phyloP scores from a whole-genome alignment of 1,284 basidiomycete genomes.

The Pseudozyma hubeiensis region DNA sequence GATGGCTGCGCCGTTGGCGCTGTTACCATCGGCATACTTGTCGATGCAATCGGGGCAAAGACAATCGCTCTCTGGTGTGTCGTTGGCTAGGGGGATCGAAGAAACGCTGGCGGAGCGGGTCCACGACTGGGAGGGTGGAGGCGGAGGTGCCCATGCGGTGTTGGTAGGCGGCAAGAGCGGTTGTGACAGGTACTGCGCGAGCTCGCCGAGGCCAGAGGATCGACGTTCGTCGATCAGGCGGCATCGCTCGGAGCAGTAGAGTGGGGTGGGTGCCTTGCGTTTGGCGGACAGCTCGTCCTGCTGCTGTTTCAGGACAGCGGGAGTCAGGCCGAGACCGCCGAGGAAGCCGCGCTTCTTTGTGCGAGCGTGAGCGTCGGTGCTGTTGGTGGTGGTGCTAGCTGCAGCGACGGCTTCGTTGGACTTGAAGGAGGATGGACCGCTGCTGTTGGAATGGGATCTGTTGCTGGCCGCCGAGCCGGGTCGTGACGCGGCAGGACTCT shows the following conservation, averaged over 20 bases:
- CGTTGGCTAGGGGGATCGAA: constrained; percentile 26
- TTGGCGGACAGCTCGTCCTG: constrained; percentile 44
- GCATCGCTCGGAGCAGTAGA: constrained; percentile 64
- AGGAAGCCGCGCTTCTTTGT: constrained; percentile 52
- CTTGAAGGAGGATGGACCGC: constrained; percentile 45
- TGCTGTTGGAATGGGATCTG: constrained; percentile 43
- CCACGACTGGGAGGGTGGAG: constrained; percentile 15
- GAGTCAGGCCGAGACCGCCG: constrained; percentile 51
- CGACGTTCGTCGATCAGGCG: constrained; percentile 58
- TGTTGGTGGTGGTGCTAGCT: constrained; percentile 10
- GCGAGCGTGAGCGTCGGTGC: constrained; percentile 14
- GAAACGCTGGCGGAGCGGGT: constrained; percentile 32
- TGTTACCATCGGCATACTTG: constrained; percentile 48
- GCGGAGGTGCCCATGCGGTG: constrained; percentile 21
- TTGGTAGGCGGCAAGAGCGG: constrained; percentile 29
- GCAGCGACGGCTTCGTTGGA: constrained; percentile 33
- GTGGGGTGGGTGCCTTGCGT: constrained; percentile 46
- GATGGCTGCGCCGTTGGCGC: constrained; percentile 49
- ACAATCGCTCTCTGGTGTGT: constrained; percentile 60
- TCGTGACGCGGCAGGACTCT: constrained; percentile 42
- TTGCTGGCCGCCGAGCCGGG: constrained; percentile 47
- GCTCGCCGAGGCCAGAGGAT: constrained; percentile 50
- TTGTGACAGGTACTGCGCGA: constrained; percentile 53
- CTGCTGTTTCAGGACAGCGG: constrained; percentile 51
- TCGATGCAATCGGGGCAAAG: constrained; percentile 58